Conservation (phyloP, 2,329 filamentous ascomycete genomes). For the Trichoderma polysporum region DNA sequence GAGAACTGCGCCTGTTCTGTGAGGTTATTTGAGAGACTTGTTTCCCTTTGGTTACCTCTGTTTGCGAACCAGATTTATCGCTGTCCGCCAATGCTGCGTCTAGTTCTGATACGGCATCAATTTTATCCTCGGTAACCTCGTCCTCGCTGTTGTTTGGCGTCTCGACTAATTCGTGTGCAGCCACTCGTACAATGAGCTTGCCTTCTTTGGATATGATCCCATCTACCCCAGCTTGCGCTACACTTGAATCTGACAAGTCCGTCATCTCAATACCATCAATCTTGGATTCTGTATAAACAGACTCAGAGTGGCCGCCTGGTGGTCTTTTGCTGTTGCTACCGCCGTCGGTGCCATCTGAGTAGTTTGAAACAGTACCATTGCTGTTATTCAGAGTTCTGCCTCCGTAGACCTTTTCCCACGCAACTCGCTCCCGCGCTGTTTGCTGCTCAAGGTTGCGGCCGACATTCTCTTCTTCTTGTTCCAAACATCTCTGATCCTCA, state of each 20-base stretch:
- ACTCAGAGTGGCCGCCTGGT: slow-evolving; percentile 36
- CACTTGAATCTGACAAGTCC: slow-evolving; percentile 43
- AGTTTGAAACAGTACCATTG: slow-evolving; percentile 40
- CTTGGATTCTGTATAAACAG: slow-evolving; percentile 38
- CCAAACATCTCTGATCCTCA: slow-evolving; percentile 53
- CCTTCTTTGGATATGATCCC: slow-evolving; percentile 46
- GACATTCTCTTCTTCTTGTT: slow-evolving; percentile 66
- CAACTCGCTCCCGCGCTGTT: slow-evolving; percentile 59
- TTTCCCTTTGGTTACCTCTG: slow-evolving; percentile 21
- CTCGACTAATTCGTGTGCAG: slow-evolving; percentile 46
- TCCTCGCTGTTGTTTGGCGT: slow-evolving; percentile 17
- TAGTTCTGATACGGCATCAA: neutral
- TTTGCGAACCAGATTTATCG: neutral
- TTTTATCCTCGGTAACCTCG: slow-evolving; percentile 34
- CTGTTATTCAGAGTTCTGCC: slow-evolving; percentile 47
- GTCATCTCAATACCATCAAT: slow-evolving; percentile 56
- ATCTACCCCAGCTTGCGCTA: slow-evolving; percentile 32
- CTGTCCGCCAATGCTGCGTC: neutral
- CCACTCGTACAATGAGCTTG: slow-evolving; percentile 54
- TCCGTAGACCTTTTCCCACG: slow-evolving; percentile 80
- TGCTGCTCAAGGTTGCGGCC: slow-evolving; percentile 65
- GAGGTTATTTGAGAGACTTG: slow-evolving; percentile 27
- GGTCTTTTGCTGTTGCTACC: slow-evolving; percentile 46
- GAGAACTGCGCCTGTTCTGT: slow-evolving; percentile 22
- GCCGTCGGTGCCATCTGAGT: slow-evolving; percentile 53